These are phyloP conservation scores for Diaporthe vaccinii DNA, from an alignment of 2,329 filamentous ascomycete species.

Conservation along the genomic window DNA sequence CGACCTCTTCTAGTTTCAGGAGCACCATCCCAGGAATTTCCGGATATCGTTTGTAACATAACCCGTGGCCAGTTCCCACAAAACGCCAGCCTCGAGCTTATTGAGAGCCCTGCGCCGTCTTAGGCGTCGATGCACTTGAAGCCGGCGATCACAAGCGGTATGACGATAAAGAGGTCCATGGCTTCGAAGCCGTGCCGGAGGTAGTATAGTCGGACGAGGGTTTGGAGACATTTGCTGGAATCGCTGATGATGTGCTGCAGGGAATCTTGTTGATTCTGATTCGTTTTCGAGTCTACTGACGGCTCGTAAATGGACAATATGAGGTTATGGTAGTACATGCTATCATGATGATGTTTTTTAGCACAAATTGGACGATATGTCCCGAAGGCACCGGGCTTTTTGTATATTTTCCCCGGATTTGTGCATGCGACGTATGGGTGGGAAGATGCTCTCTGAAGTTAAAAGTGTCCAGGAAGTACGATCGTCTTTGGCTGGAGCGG, in stretches of 20 bases:
- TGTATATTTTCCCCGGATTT: neutral
- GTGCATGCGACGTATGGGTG: neutral
- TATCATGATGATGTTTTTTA: neutral
- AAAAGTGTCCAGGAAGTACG: conserved; percentile 1
- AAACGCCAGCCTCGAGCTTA: too few species aligned
- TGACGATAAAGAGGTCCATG: conserved; percentile 45
- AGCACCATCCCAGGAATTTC: too few species aligned
- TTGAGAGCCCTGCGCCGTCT: neutral
- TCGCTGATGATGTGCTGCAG: conserved; percentile 44
- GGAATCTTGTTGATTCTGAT: neutral
- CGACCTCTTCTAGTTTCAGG: too few species aligned
- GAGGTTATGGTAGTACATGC: conserved; percentile 11
- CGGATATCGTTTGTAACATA: too few species aligned
- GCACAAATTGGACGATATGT: neutral
- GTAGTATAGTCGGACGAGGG: conserved; percentile 49
- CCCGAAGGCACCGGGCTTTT: too few species aligned
- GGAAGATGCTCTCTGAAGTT: neutral
- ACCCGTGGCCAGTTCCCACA: too few species aligned
- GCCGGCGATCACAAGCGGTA: conserved; percentile 50
- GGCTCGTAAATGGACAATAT: conserved; percentile 44
- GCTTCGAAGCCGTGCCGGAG: conserved; percentile 50
- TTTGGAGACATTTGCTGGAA: conserved; percentile 44
- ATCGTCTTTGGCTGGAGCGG: neutral
- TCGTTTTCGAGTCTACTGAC: conserved; percentile 32
- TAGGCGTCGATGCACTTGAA: conserved; percentile 44